These are phyloP conservation scores for Apiotrichum gamsii DNA, from an alignment of 1,284 basidiomycete genomes.

Conservation along the genomic window DNA sequence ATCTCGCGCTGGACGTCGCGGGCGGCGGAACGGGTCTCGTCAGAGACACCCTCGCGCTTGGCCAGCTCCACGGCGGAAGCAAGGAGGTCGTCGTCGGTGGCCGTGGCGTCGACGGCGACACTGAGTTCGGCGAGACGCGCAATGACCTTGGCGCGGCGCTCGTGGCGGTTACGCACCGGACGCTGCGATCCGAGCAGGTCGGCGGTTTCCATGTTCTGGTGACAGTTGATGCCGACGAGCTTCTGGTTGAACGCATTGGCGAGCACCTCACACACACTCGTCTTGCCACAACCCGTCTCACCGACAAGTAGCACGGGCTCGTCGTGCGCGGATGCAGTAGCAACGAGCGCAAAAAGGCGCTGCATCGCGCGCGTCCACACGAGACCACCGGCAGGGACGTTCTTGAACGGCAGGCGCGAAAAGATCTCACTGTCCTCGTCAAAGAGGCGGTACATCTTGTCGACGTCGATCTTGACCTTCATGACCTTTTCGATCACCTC, in stretches of 20 bases:
- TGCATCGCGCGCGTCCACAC: conserved; percentile 94
- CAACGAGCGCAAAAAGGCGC: conserved; percentile 76
- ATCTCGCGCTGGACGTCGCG: conserved; percentile 38
- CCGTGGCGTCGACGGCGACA: conserved; percentile 13
- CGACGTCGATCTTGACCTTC: conserved; percentile 76
- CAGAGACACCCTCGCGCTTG: conserved; percentile 4
- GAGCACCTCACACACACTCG: conserved; percentile 88
- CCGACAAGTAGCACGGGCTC: conserved; percentile 97
- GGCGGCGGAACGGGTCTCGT: conserved; percentile 14
- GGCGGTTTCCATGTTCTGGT: conserved; percentile 99
- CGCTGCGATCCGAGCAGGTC: conserved; percentile 92
- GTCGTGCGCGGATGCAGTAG: conserved; percentile 76
- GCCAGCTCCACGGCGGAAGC: conserved; percentile 5
- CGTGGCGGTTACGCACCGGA: conserved; percentile 75
- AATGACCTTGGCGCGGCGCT: conserved; percentile 43
- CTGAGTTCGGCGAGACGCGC: conserved; percentile 36
- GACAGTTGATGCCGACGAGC: conserved; percentile 82
- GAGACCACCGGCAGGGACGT: conserved; percentile 47
- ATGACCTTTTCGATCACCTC: conserved; percentile 86
- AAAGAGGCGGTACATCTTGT: conserved; percentile 61
- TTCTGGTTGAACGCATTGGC: conserved; percentile 61
- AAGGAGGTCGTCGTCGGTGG: conserved; percentile 29
- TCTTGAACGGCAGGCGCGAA: conserved; percentile 27
- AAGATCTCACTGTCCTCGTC: conserved; percentile 49
- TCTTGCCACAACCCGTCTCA: conserved; percentile 96